Evolutionary conservation across 139 green algal genomes (phyloP), one percentile per base, ranked within the genome.

Genomic region (Chlorella vulgaris): DNA sequence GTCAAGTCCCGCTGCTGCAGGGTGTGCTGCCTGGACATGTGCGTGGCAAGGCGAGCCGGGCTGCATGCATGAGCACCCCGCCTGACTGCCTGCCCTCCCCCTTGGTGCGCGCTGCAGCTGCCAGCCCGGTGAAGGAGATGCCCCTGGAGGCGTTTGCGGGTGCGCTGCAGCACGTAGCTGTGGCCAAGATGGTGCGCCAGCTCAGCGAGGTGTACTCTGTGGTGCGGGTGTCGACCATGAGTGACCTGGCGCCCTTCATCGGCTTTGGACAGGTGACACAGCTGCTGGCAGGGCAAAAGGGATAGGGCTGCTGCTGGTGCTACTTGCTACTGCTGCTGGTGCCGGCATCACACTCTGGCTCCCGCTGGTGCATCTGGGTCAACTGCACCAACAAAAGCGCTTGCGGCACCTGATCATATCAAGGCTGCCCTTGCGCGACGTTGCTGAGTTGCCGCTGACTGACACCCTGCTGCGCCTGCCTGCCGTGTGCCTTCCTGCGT

Each of bases 161-260:
- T 29, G 75, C 77, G 24, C 73, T 90, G 73, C 77, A 89, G 82
- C 84, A 76, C 53, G 90, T 97, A 7, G 91, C 94, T 4, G 89
- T 98, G 61, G 84, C 98, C 78, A 91, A 93, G 35, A 91, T 96
- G 86, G 83, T 99, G 62, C 92, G 97, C 88, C 96, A 99, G 92
- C 89, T 99, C 60, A 89, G 80, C 38, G 86, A 95, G 73, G 92
- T 96, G 40, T 97, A 97, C 89, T 82, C 83, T 18, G 88, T 92
- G 4, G 92, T 97, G 87, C 85, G 82, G 43, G 87, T 97, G 8
- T 58, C 77, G 0, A 76, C 61, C 39, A 82, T 97, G 68, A 78
- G 77, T 21, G 65, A 85, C 63, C 74, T 95, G 83, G 91, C 95
- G 51, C 91, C 92, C 55, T 97, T 95, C 83, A 90, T 94, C 75